These are phyloP conservation scores for Basipetospora chlamydospora DNA, from an alignment of 2,329 filamentous ascomycete genomes.

Conservation along the genomic window DNA sequence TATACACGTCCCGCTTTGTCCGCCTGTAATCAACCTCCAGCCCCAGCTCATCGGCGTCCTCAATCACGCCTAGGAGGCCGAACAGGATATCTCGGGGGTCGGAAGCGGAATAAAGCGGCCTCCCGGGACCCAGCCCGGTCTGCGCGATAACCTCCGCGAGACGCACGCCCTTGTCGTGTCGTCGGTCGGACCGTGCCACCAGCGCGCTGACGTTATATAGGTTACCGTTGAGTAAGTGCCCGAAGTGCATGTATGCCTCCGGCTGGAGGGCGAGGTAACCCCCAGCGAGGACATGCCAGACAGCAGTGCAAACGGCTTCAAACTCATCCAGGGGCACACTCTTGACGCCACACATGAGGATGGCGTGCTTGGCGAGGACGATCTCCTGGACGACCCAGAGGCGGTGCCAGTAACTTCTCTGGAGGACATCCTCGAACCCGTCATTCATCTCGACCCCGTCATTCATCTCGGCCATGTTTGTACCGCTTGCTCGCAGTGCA, in stretches of 20 bases:
- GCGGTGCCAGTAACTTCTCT: slow-evolving; percentile 20
- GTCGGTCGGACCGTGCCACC: too few relatives aligned
- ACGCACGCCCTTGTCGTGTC: slow-evolving; percentile 1
- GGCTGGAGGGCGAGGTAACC: too few relatives aligned
- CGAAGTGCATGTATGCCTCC: too few relatives aligned
- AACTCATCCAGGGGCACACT: slow-evolving; percentile 11
- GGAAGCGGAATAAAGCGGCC: slow-evolving; percentile 9
- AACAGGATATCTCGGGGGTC: slow-evolving; percentile 12
- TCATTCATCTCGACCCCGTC: background rate
- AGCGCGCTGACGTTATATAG: too few relatives aligned
- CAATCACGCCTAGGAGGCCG: slow-evolving; percentile 8
- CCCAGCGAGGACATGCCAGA: too few relatives aligned
- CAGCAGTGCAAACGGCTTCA: slow-evolving; percentile 1
- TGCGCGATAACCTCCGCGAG: slow-evolving; percentile 6
- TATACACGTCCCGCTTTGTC: too few relatives aligned
- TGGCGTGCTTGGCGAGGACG: slow-evolving; percentile 10
- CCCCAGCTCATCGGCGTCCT: slow-evolving; percentile 3
- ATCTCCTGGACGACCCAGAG: slow-evolving; percentile 19
- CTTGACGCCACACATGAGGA: slow-evolving; percentile 12
- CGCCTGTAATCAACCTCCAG: slow-evolving; percentile 7
- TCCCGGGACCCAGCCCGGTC: background rate
- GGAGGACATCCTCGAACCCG: slow-evolving; percentile 15
- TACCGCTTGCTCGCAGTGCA: too few relatives aligned
- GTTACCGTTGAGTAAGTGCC: too few relatives aligned
- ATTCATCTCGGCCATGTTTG: background rate